phyloP scores from a whole-genome alignment of 176 grass and related monocot species.

The Lolium perenne region DNA sequence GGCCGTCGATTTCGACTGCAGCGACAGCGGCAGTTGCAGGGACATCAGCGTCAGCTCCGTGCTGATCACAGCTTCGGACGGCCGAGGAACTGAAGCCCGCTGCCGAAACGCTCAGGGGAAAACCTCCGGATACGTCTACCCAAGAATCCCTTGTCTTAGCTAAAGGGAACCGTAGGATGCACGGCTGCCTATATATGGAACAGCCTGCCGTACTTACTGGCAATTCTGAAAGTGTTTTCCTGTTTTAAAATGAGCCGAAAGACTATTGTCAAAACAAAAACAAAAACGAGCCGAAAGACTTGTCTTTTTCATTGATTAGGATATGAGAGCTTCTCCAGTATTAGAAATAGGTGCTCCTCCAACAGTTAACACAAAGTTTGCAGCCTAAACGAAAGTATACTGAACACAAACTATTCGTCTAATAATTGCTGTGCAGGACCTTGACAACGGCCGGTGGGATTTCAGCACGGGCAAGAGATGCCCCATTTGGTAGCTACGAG shows the following conservation, averaged over 20 bases:
- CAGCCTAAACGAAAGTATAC: not conserved
- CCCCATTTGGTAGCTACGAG: not conserved
- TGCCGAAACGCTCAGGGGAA: conserved; percentile 27
- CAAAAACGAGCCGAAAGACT: too few species aligned
- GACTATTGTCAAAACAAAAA: too few species aligned
- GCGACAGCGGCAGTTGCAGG: conserved; percentile 32
- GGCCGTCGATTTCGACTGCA: conserved; percentile 39
- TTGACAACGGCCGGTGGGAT: not conserved
- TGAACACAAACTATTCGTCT: not conserved
- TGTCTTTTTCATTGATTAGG: too few species aligned
- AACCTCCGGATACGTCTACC: conserved; percentile 21
- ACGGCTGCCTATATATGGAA: too few species aligned
- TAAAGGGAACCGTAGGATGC: too few species aligned
- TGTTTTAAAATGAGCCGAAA: too few species aligned
- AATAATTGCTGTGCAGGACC: not conserved
- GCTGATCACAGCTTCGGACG: not conserved
- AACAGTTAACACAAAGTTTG: not conserved
- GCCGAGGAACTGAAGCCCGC: not conserved
- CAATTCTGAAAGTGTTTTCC: too few species aligned
- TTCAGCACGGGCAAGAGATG: not conserved
- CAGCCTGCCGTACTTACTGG: too few species aligned
- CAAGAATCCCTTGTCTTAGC: conserved; percentile 25
- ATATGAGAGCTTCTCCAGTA: too few species aligned
- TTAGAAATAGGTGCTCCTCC: too few species aligned
- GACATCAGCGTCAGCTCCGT: conserved; percentile 33